phyloP scores from a whole-genome alignment of 345 rosid species.

The Hevea brasiliensis region DNA sequence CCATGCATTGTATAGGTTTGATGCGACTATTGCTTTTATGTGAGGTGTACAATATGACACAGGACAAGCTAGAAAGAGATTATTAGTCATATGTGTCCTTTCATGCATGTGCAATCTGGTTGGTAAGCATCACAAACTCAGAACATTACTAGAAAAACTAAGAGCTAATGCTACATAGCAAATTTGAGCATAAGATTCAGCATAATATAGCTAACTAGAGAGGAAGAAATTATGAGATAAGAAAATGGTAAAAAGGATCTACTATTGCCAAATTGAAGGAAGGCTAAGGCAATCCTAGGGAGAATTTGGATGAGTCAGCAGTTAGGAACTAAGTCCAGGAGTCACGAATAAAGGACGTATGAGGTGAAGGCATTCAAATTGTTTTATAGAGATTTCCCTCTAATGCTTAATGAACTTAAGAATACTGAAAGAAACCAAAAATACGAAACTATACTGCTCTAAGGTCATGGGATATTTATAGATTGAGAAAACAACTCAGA shows the following conservation, averaged over 20 bases:
- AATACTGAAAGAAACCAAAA: neutral
- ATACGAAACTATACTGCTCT: neutral
- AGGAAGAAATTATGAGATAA: no score
- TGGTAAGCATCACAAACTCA: no score
- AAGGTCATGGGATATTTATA: neutral
- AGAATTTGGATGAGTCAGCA: neutral
- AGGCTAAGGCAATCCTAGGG: neutral
- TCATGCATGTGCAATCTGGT: no score
- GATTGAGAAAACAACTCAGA: slow-evolving; percentile 1
- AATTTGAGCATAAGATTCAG: neutral
- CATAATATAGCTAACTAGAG: neutral
- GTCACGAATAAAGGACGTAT: neutral
- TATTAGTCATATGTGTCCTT: no score
- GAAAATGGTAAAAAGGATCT: no score
- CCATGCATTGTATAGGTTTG: neutral
- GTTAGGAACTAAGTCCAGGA: neutral
- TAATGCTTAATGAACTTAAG: neutral
- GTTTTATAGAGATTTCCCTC: neutral
- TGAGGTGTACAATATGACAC: neutral
- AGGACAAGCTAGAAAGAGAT: neutral
- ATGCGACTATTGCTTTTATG: no score
- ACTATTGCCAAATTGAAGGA: neutral
- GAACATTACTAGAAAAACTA: no score
- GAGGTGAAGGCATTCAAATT: neutral
- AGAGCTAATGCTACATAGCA: no score